phyloP scores from a whole-genome alignment of 2,329 filamentous ascomycete genomes.

The Ascochyta koolunga region DNA sequence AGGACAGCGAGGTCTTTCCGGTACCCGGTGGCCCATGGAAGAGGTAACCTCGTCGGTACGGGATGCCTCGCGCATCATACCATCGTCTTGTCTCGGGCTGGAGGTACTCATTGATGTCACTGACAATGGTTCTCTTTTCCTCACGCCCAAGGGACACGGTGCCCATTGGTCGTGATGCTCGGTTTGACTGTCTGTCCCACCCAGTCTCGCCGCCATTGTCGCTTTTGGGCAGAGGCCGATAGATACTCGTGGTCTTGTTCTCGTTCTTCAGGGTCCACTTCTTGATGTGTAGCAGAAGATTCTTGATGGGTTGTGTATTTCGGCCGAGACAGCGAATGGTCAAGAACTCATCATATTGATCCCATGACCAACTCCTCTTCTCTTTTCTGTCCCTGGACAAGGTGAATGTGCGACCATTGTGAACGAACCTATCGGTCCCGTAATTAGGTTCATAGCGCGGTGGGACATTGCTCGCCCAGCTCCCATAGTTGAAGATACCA shows the following conservation, averaged over 20 bases:
- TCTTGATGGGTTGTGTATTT: constrained; percentile 56
- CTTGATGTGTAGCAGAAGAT: constrained; percentile 53
- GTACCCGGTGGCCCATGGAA: constrained; percentile 82
- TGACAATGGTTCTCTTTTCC: constrained; percentile 70
- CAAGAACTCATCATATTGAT: constrained; percentile 50
- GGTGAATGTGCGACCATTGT: constrained; percentile 49
- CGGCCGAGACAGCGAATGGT: constrained; percentile 56
- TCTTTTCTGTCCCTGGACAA: constrained; percentile 49
- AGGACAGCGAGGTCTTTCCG: constrained; percentile 66
- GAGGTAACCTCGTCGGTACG: constrained; percentile 83
- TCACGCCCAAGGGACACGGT: constrained; percentile 75
- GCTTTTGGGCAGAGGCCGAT: constrained; percentile 48
- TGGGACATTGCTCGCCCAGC: constrained; percentile 56
- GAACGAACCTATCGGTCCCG: constrained; percentile 53
- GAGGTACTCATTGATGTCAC: constrained; percentile 79
- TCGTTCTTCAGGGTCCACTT: constrained; percentile 52
- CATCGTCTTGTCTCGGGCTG: constrained; percentile 74
- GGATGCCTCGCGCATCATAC: constrained; percentile 84
- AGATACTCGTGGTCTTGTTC: constrained; percentile 54
- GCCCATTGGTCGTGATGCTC: constrained; percentile 72
- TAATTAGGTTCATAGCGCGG: constrained; percentile 58
- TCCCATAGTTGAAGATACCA: constrained; percentile 57
- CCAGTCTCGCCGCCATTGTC: constrained; percentile 39
- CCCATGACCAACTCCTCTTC: constrained; percentile 30
- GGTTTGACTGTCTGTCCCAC: constrained; percentile 54